phyloP scores from a whole-genome alignment of 1,284 basidiomycete genomes.

The Ganoderma sinense region DNA sequence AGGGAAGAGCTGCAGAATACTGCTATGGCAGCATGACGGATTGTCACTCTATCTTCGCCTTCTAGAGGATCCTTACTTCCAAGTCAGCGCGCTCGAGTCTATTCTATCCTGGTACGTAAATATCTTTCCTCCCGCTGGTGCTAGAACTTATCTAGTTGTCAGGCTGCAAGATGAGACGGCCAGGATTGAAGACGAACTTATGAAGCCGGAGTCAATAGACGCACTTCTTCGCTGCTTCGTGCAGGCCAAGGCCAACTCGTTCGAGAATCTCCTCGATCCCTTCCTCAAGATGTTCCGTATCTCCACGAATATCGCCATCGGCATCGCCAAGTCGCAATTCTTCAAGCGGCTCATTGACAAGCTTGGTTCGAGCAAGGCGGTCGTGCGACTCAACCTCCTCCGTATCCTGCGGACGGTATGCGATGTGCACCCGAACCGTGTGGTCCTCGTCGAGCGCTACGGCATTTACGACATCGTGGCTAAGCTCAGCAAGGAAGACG shows the following conservation, averaged over 20 bases:
- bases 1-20: slow-evolving; percentile 87
- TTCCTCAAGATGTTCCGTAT: slow-evolving; percentile 90
- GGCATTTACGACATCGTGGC: slow-evolving; percentile 82
- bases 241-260: slow-evolving; percentile 88
- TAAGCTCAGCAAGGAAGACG: slow-evolving; percentile 82
- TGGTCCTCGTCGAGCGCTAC: slow-evolving; percentile 81
- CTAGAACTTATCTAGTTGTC: slow-evolving; percentile 11
- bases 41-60: slow-evolving; percentile 85
- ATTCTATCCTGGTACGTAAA: slow-evolving; percentile 83
- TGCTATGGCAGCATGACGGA: slow-evolving; percentile 91
- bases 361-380: slow-evolving; percentile 83
- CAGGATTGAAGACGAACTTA: slow-evolving; percentile 89
- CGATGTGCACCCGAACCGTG: slow-evolving; percentile 89
- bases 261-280: slow-evolving; percentile 94
- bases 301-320: slow-evolving; percentile 78
- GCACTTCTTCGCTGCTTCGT: slow-evolving; percentile 87
- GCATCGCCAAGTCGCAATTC: slow-evolving; percentile 84
- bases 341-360: slow-evolving; percentile 89
- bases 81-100: slow-evolving; percentile 91
- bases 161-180: slow-evolving; percentile 96
- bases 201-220: slow-evolving; percentile 75
- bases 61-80: slow-evolving; percentile 94
- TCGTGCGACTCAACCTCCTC: slow-evolving; percentile 90
- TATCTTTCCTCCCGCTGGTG: not conserved
- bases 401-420: slow-evolving; percentile 87